Evolutionary conservation across 495 filamentous ascomycete genomes (phyloP), one percentile per base, ranked within the genome.

Genomic region (Aspergillus diversus): DNA sequence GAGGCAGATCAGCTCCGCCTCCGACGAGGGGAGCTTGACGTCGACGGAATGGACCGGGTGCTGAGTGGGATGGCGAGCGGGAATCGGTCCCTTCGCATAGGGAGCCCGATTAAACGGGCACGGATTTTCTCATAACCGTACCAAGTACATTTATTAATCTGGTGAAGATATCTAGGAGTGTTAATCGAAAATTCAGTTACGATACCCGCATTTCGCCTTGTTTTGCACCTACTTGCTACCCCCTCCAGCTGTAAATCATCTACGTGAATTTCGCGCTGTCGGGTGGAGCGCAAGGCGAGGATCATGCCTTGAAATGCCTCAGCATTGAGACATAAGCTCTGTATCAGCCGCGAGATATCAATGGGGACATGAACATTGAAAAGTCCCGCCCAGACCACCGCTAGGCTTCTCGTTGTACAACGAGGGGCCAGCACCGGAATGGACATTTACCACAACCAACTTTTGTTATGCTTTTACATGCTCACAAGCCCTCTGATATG

Each of bases 211-310:
- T 55, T 59, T 50, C 59, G 61, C 39, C 46, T 53, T n/a, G 57
- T 42, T 59, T 50, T 4, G 15, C 39, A 43, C 54, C 33, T 37
- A 63, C 61, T 27, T 27, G 21, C 21, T 27, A 27, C 21, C 21
- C 21, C 21, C 21, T 27, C 21, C 21, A 1, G 21, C 21, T 59
- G 57, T 64, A 56, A 57, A 42, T 51, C 33, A 37, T 47, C 39
- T 31, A 9, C 46, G 4, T 33, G 46, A 21, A 9, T 49, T 80
- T 81, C 80, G 80, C 80, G 74, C 76, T 76, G 78, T 73, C 77
- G 83, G 82, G 82, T 85, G 80, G 82, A 84, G 82, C 80, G 73
- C 78, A 78, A 82, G 81, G 78, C 77, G 80, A 84, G 81, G 64
- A 70, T 73, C 71, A 80, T 83, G 76, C 80, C 82, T 79, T 82